Conservation (phyloP, 345 rosid genomes). For the Eucalyptus regnans region DNA sequence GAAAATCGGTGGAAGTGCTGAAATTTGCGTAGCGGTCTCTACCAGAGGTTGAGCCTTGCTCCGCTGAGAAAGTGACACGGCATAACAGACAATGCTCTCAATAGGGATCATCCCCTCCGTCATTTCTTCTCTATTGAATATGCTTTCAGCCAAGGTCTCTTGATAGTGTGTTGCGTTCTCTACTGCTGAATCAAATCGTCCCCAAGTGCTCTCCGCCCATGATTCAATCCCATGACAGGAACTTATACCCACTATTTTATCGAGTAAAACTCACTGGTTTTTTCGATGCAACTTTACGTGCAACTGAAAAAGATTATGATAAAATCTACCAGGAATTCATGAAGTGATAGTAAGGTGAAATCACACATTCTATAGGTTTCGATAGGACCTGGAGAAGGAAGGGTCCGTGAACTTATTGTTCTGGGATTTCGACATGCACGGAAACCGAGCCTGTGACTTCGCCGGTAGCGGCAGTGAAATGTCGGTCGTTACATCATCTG, state of each 20-base stretch:
- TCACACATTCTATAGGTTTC: background rate
- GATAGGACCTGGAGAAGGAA: accelerated
- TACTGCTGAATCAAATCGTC: background rate
- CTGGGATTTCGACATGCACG: background rate
- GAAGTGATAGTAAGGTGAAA: background rate
- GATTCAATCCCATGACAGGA: background rate
- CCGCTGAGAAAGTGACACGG: too few species aligned
- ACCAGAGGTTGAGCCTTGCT: too few species aligned
- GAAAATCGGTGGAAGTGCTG: too few species aligned
- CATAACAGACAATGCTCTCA: too few species aligned
- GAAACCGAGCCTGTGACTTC: background rate
- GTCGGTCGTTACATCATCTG: too few species aligned
- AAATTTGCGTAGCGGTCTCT: too few species aligned
- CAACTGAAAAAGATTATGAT: background rate
- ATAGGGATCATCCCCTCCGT: background rate
- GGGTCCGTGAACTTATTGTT: accelerated
- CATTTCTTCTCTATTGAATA: background rate
- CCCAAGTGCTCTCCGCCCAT: background rate
- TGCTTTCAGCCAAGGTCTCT: background rate
- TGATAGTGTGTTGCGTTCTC: accelerated
- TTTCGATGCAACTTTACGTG: background rate
- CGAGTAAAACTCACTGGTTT: too few species aligned
- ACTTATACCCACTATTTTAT: too few species aligned
- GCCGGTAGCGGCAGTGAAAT: background rate
- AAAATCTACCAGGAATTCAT: background rate